Evolutionary conservation across 2,329 filamentous ascomycete genomes (phyloP).

Genomic region (Aspergillus novofumigatus): DNA sequence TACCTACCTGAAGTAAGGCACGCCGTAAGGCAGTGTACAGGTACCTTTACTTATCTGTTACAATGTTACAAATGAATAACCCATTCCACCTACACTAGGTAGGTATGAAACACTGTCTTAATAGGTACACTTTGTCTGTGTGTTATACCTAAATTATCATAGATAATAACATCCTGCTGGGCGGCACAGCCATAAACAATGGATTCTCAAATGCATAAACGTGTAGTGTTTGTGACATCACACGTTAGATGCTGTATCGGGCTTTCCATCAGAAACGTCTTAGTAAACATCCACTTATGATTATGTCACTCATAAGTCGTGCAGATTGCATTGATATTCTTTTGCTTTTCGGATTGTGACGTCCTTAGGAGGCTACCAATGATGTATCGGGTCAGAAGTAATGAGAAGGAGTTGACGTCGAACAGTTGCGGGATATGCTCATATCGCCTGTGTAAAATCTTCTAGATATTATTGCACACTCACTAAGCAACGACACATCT

Average conservation of each 20-base stretch:
- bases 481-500: background rate
- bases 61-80: background rate
- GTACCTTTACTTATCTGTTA: background rate
- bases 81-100: no score
- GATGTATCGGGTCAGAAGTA: background rate
- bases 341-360: background rate
- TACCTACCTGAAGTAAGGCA: no score
- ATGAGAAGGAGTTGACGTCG: background rate
- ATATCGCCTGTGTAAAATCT: background rate
- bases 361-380: background rate
- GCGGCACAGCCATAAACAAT: background rate
- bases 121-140: no score
- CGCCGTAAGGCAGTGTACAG: background rate
- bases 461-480: background rate
- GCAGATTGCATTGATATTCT: background rate
- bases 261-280: background rate
- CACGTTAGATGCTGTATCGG: background rate
- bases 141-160: no score
- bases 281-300: background rate
- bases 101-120: no score
- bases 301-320: background rate
- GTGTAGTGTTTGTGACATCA: background rate
- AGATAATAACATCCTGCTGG: no score
- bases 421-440: background rate
- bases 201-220: background rate